phyloP scores from a whole-genome alignment of 495 filamentous ascomycete genomes.

The Pseudotulostoma volvatum region DNA sequence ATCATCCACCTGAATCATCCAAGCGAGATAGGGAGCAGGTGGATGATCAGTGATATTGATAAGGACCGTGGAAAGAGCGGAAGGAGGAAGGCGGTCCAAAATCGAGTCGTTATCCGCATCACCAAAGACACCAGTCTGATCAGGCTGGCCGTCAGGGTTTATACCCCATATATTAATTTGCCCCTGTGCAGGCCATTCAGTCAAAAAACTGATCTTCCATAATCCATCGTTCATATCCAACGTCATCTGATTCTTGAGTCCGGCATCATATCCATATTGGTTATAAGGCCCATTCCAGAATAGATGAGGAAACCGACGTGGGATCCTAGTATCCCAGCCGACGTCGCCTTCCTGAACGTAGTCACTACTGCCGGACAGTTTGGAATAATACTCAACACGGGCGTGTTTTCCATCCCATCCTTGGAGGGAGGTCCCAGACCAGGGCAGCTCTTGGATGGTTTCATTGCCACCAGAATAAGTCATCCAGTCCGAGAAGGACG shows the following conservation, averaged over 20 bases:
- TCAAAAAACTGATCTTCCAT: constrained; percentile 47
- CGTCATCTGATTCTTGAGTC: constrained; percentile 38
- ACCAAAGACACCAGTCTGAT: constrained; percentile 40
- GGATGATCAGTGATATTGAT: constrained; percentile 46
- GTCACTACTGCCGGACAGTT: constrained; percentile 44
- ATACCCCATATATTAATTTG: constrained; percentile 57
- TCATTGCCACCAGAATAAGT: constrained; percentile 35
- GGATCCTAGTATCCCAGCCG: constrained; percentile 16
- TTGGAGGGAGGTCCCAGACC: constrained; percentile 47
- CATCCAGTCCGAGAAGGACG: constrained; percentile 42
- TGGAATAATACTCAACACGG: constrained; percentile 51
- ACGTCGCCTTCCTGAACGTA: constrained; percentile 49
- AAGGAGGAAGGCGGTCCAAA: constrained; percentile 47
- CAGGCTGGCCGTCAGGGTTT: constrained; percentile 47
- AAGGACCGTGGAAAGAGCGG: constrained; percentile 34
- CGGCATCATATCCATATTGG: constrained; percentile 51
- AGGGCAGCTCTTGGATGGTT: constrained; percentile 29
- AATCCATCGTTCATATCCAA: constrained; percentile 32
- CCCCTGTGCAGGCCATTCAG: constrained; percentile 47
- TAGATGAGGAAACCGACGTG: constrained; percentile 45
- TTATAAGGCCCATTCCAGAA: constrained; percentile 52
- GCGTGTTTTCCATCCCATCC: constrained; percentile 50
- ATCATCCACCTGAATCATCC: constrained; percentile 41
- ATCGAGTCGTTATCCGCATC: constrained; percentile 46
- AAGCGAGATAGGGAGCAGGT: constrained; percentile 38